Conservation (phyloP, 495 filamentous ascomycete species). For the Cladorrhinum samala region DNA sequence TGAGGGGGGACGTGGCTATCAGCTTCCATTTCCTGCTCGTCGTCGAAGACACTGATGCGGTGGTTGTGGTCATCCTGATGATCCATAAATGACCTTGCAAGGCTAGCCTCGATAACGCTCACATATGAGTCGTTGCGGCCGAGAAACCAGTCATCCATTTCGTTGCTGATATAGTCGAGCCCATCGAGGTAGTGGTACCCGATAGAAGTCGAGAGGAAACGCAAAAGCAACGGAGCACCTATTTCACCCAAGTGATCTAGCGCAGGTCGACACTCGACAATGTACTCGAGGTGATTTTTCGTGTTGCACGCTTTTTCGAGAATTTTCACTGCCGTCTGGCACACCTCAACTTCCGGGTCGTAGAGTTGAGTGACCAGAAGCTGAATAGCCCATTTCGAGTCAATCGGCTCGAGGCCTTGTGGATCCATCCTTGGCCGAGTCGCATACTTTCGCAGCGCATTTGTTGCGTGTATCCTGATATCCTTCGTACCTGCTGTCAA, state of each 20-base stretch:
- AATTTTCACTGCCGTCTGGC: conserved; percentile 91
- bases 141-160: conserved; percentile 99
- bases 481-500: conserved; percentile 87
- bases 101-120: conserved; percentile 84
- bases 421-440: conserved; percentile 37
- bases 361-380: conserved; percentile 95
- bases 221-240: conserved; percentile 83
- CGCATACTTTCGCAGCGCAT: conserved; percentile 77
- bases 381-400: conserved; percentile 89
- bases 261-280: conserved; percentile 92
- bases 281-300: conserved; percentile 82
- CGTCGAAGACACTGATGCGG: conserved; percentile 49
- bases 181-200: conserved; percentile 97
- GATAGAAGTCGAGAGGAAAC: conserved; percentile 90
- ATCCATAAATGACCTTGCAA: conserved; percentile 81
- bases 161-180: conserved; percentile 94
- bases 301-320: conserved; percentile 95
- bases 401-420: conserved; percentile 34
- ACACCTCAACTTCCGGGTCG: conserved; percentile 93
- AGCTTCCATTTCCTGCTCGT: conserved; percentile 44
- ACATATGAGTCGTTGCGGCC: conserved; percentile 95
- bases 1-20: conserved; percentile 75
- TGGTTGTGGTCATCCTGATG: conserved; percentile 49
- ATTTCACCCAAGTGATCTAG: conserved; percentile 96
- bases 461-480: conserved; percentile 81